Evolutionary conservation across 2,329 filamentous ascomycete species (phyloP), one percentile per base, ranked within the genome.

Genomic region (Pleoardoris graminearum): DNA sequence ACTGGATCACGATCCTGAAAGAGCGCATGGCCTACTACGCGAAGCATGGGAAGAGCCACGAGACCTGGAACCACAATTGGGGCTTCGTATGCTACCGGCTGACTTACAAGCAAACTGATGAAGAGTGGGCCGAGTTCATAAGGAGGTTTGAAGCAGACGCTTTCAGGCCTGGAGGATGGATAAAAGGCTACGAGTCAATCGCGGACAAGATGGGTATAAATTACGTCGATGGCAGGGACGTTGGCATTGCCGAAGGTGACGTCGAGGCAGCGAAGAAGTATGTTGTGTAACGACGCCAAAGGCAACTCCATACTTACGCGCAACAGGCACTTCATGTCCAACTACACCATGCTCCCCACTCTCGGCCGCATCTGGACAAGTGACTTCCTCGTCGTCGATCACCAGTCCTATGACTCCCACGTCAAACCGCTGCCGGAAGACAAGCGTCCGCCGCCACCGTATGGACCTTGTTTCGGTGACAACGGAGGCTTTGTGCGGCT

Each of bases 81-180:
- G 62, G 60, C 2, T 65, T 61, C 22, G 59, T 61, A 0, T 54
- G 48, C 32, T 65, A 65, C 38, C 54, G 61, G 10, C 45, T 65
- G 3, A 62, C 60, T 1, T 63, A 65, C 36, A 30, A 44, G 3
- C 46, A 63, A 21, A 59, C 45, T 0, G 48, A 59, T 12, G 49
- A 51, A 11, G 55, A 65, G 50, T 65, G 62, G 62, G 32, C 46
- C 7, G 16, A 33, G 1, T 62, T 65, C 23, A 36, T 44, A 22
- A 35, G 32, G 4, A 63, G 59, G 30, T 37, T 65, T 11, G 42
- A 48, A 10, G 39, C 33, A 10, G 62, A 62, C 30, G 12, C 57
- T 2, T 41, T 23, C 16, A 49, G 51, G 16, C 54, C 59, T 6
- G 57, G 59, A 3, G 22, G 48, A 7, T 61, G 61, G 58, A 52